phyloP scores from a whole-genome alignment of 441 rosid genomes.

The Sinapis alba region DNA sequence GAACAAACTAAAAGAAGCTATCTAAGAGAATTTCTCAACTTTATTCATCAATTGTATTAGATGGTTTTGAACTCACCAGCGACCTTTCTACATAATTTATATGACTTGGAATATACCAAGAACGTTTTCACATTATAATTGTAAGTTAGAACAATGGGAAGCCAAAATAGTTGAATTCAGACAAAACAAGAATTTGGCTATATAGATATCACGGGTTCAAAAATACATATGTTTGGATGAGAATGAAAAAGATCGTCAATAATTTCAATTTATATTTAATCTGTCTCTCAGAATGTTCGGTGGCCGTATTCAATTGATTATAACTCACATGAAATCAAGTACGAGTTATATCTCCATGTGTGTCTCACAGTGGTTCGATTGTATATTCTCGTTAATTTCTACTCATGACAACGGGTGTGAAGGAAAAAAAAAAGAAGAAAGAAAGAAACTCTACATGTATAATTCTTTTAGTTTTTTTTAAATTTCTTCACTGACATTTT shows the following conservation, averaged over 20 bases:
- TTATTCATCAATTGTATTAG: not conserved
- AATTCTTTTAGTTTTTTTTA: not conserved
- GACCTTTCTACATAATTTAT: constrained; percentile 14
- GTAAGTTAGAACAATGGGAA: not conserved
- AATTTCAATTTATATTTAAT: not conserved
- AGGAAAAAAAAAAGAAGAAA: not conserved
- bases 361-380: not conserved
- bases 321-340: not conserved
- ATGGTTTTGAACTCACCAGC: not conserved
- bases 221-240: constrained; percentile 2
- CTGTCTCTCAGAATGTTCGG: not conserved
- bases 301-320: not conserved
- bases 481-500: not conserved
- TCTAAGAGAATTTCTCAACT: too few relatives aligned
- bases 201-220: constrained; percentile 31
- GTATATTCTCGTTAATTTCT: not conserved
- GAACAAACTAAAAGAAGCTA: too few relatives aligned
- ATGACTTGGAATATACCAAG: constrained; percentile 13
- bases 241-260: constrained; percentile 1
- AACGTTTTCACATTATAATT: not conserved
- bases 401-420: not conserved
- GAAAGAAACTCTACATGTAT: not conserved
- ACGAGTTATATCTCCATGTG: not conserved
- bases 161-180: constrained; percentile 21
- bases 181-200: constrained; percentile 31